These are phyloP conservation scores for Gaillardinia entomophila DNA, from an alignment of 805 yeast genomes.

Conservation along the genomic window DNA sequence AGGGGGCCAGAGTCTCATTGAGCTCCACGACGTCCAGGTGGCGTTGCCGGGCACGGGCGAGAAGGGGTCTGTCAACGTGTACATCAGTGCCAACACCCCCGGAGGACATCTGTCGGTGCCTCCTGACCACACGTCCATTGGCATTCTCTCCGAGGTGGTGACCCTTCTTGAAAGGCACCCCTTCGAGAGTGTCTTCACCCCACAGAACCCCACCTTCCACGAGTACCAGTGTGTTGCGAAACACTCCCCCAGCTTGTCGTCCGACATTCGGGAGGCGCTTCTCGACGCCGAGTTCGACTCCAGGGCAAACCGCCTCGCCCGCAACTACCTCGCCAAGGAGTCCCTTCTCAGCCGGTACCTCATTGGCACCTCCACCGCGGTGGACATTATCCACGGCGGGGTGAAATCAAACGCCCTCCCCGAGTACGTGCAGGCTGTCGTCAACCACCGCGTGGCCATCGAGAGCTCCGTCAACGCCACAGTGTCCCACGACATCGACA, in stretches of 20 bases:
- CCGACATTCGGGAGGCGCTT: conserved; percentile 15
- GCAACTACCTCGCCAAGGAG: conserved; percentile 17
- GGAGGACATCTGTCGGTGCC: conserved; percentile 27
- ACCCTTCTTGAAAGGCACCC: conserved; percentile 14
- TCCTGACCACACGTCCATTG: conserved; percentile 24
- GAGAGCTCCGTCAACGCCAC: conserved; percentile 46
- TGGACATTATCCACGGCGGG: conserved; percentile 66
- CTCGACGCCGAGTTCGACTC: conserved; percentile 29
- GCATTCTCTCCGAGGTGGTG: conserved; percentile 18
- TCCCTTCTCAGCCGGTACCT: conserved; percentile 28
- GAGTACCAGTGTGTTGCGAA: conserved; percentile 22
- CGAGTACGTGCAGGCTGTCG: conserved; percentile 46
- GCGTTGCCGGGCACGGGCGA: conserved; percentile 13
- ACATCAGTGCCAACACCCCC: conserved; percentile 15
- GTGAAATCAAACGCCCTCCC: conserved; percentile 75
- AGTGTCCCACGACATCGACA: conserved; percentile 27
- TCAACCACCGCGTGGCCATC: conserved; percentile 62
- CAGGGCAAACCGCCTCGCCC: conserved; percentile 28
- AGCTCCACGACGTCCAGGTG: conserved; percentile 7
- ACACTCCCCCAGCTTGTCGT: conserved; percentile 18
- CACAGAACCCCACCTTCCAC: conserved; percentile 18
- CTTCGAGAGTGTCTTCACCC: conserved; percentile 14
- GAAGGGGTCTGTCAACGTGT: conserved; percentile 9
- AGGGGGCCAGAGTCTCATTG: conserved; percentile 19
- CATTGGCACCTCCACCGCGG: conserved; percentile 61